These are phyloP conservation scores for Leishmania braziliensis DNA, from an alignment of 208 protist genomes.

Conservation along the genomic window DNA sequence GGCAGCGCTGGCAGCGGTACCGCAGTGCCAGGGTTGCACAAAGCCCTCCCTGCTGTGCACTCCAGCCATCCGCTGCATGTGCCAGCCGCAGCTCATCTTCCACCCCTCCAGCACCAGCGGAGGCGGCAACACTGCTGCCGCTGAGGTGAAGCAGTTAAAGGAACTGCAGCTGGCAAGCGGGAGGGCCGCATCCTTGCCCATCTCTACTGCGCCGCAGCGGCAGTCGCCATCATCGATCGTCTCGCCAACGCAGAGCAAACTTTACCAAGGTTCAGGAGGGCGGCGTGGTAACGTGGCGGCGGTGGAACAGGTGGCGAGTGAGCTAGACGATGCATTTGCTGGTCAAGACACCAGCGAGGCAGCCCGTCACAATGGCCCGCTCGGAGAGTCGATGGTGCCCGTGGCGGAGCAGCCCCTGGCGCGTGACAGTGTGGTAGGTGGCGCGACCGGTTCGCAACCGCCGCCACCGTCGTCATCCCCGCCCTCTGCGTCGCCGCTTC, in stretches of 20 bases:
- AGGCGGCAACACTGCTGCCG: background rate
- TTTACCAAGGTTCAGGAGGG: background rate
- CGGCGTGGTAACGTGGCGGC: constrained; percentile 8
- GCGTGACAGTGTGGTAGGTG: background rate
- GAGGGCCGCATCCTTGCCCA: background rate
- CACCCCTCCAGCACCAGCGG: constrained; percentile 3
- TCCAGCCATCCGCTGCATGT: constrained; percentile 57
- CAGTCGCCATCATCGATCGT: background rate
- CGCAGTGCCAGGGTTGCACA: constrained; percentile 49
- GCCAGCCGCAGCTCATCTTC: constrained; percentile 67
- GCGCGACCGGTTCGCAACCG: background rate
- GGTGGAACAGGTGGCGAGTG: constrained; percentile 8
- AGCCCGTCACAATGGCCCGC: constrained; percentile 22
- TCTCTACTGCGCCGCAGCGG: background rate
- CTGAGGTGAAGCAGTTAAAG: background rate
- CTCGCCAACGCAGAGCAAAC: constrained; percentile 6
- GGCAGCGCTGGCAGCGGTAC: constrained; percentile 18
- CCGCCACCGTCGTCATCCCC: constrained; percentile 8
- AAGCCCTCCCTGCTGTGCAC: constrained; percentile 69
- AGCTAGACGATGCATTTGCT: constrained; percentile 27
- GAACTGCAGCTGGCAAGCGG: background rate
- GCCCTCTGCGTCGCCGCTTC: background rate
- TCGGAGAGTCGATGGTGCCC: constrained; percentile 44
- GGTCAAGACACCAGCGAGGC: constrained; percentile 18
- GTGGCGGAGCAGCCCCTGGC: background rate